These are phyloP conservation scores for Trypanosoma avium DNA, from an alignment of 208 protist genomes.

Conservation along the genomic window DNA sequence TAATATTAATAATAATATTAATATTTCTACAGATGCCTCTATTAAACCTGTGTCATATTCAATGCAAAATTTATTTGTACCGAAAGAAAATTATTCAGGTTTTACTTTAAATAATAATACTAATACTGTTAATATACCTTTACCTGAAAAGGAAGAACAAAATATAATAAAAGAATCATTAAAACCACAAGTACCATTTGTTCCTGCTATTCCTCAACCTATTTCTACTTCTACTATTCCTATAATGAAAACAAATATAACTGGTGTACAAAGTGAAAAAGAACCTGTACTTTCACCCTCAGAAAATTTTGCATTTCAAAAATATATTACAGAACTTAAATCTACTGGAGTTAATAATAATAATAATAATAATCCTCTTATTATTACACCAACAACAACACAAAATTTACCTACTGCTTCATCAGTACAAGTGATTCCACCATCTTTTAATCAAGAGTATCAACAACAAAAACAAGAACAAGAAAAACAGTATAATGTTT, in stretches of 20 bases:
- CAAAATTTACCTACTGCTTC: neutral
- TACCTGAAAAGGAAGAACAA: neutral
- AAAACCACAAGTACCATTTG: conserved; percentile 26
- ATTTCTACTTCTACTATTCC: conserved; percentile 1
- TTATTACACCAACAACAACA: too few relatives aligned
- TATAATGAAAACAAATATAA: too few relatives aligned
- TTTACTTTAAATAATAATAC: neutral
- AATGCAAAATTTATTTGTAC: too few relatives aligned
- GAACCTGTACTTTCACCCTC: conserved; percentile 37
- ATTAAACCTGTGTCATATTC: too few relatives aligned
- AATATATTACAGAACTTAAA: conserved; percentile 64
- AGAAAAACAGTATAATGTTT: too few relatives aligned
- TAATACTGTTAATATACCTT: too few relatives aligned
- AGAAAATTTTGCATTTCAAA: conserved; percentile 52
- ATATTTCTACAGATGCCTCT: too few relatives aligned
- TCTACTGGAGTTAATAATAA: conserved; percentile 2
- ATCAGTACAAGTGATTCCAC: neutral
- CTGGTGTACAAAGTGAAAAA: too few relatives aligned
- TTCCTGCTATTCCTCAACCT: conserved; percentile 10
- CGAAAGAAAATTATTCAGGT: neutral
- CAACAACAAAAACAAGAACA: conserved; percentile 47
- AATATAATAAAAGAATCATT: neutral
- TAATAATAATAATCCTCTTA: too few relatives aligned
- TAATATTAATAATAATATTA: too few relatives aligned
- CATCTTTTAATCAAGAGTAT: conserved; percentile 14